Evolutionary conservation across 495 filamentous ascomycete species (phyloP).

Genomic region (Aspergillus ostianus): DNA sequence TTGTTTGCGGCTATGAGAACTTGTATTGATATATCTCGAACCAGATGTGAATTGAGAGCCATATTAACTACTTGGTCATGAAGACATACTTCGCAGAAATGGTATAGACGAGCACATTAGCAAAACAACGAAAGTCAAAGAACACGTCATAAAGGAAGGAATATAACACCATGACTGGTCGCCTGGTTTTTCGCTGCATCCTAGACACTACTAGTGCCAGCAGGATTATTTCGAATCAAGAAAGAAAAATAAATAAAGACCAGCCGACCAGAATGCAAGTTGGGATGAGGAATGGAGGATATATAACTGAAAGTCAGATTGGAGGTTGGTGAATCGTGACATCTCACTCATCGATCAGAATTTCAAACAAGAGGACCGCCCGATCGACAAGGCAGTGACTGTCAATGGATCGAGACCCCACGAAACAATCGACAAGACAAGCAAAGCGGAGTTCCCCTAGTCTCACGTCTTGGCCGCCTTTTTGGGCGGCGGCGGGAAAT

Average conservation of each 20-base stretch:
- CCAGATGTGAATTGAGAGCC: neutral
- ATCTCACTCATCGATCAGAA: neutral
- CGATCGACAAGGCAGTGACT: neutral
- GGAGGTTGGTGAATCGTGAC: neutral
- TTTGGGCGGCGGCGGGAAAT: conserved; percentile 47
- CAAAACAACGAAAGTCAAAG: neutral
- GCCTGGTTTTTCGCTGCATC: neutral
- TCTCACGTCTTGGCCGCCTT: conserved; percentile 32
- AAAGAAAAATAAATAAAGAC: neutral
- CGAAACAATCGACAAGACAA: neutral
- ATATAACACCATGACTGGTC: neutral
- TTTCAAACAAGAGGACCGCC: neutral
- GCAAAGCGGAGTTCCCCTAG: neutral
- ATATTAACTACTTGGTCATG: neutral
- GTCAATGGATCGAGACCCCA: neutral
- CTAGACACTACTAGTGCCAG: neutral
- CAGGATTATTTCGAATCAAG: neutral
- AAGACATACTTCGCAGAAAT: neutral
- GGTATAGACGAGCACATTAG: neutral
- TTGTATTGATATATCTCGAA: neutral
- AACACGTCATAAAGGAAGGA: neutral
- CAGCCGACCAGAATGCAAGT: neutral
- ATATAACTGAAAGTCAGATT: neutral
- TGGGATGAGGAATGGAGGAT: neutral
- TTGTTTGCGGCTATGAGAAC: neutral